Base-by-base conservation (phyloP, 441 rosid species). In the Adansonia madagascariensis region DNA sequence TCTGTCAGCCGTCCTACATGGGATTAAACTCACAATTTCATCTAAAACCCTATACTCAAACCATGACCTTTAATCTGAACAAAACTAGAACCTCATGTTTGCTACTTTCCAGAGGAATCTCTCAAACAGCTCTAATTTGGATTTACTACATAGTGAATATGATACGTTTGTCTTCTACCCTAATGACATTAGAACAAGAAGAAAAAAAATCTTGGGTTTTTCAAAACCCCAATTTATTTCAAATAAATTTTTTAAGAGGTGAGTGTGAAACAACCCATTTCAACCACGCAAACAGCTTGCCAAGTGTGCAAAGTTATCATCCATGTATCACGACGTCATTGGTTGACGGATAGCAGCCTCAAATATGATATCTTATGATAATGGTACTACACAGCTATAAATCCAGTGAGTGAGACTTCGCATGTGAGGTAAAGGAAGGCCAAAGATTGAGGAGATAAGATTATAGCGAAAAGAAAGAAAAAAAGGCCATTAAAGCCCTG, bases 311-410 rank as follows among this genome's bases (percentile, higher is more conserved):
- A 80, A 84, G 81, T 89, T 87, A 88, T 87, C 88, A 71, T 84
- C 91, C 91, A 91, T 86, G 65, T 88, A 97, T 86, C 89, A 0
- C 35, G 14, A 24, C 14, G 43, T 52, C 0, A 85, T 88, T 90
- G 79, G 88, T 65, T 27, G 77, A 76, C 17, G 10, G 84, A 85
- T 78, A 46, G 82, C 85, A 89, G 86, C 96, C 96, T 88, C 90
- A 91, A 89, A 85, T 77, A 78, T 66, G 88, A 87, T 86, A 90
- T 94, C 94, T 84, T 8, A 47, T 62, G 87, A 81, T 74, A 50
- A 41, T 35, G 57, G 50, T 7, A n/a, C 59, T 7, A 6, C 12
- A 15, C 86, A 80, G 79, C 64, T 89, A 91, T 90, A 88, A 60
- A 88, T 81, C 53, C 61, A 82, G 74, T 47, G 81, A 81, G 78